A percentile compares a stretch with the other conserved stretches of the same genome.
Evolutionary conservation across 345 rosid species (phyloP).

Genomic region (Clarkia xantiana): DNA sequence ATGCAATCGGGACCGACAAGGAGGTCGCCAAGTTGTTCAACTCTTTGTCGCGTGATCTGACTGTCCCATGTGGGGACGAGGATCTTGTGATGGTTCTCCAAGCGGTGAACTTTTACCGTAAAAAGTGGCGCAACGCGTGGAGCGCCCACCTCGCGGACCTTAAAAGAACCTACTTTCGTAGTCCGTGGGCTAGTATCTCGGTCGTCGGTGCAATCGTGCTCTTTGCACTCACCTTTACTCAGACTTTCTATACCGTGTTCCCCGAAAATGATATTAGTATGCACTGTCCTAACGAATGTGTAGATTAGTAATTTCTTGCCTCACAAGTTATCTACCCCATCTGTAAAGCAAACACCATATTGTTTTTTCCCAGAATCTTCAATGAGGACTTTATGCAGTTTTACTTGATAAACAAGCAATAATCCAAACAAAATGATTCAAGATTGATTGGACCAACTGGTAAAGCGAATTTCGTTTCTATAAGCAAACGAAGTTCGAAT

Average conservation of each 20-base stretch:
- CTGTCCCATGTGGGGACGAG: conserved; percentile 22
- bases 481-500: too few species aligned
- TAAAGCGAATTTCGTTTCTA: too few species aligned
- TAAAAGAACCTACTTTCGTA: conserved; percentile 29
- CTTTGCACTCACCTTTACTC: conserved; percentile 27
- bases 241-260: conserved; percentile 15
- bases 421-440: too few species aligned
- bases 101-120: conserved; percentile 19
- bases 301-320: too few species aligned
- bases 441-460: too few species aligned
- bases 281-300: too few species aligned
- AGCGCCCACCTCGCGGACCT: conserved; percentile 35
- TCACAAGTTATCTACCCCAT: too few species aligned
- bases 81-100: conserved; percentile 13
- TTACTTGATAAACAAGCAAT: too few species aligned
- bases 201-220: conserved; percentile 28
- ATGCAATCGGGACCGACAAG: conserved; percentile 26
- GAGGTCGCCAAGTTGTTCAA: conserved; percentile 34
- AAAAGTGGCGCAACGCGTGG: conserved; percentile 27
- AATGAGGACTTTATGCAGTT: too few species aligned
- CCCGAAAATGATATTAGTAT: too few species aligned
- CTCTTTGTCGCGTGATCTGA: conserved; percentile 21
- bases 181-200: conserved; percentile 34
- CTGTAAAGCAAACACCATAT: too few species aligned
- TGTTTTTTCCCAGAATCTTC: too few species aligned